Evolutionary conservation across 441 rosid species (phyloP).

Genomic region (Erysimum cheiri): DNA sequence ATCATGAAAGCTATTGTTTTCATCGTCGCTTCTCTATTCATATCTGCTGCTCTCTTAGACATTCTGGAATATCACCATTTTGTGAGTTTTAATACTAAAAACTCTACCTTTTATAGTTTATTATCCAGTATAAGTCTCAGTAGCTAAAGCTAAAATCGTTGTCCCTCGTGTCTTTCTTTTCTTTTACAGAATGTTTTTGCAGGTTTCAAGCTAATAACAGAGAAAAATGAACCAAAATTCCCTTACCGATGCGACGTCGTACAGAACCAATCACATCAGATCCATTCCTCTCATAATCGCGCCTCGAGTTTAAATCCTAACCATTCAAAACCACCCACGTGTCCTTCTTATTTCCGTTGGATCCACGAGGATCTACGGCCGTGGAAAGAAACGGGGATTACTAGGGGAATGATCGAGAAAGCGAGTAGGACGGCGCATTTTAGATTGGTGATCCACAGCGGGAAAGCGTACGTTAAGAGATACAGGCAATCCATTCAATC

Average conservation of each 20-base stretch:
- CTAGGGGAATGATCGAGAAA: slow-evolving; percentile 50
- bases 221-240: slow-evolving; percentile 7
- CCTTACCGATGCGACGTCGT: slow-evolving; percentile 35
- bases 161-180: neutral
- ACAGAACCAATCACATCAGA: slow-evolving; percentile 20
- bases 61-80: slow-evolving; percentile 13
- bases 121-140: neutral
- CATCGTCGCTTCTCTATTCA: slow-evolving; percentile 26
- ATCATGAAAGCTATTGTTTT: slow-evolving; percentile 25
- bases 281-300: neutral
- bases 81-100: slow-evolving; percentile 15
- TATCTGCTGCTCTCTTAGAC: slow-evolving; percentile 23
- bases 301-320: neutral
- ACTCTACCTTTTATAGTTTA: neutral
- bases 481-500: slow-evolving; percentile 51
- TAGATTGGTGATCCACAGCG: slow-evolving; percentile 50
- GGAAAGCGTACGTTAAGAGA: slow-evolving; percentile 59
- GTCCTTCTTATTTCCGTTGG: slow-evolving; percentile 70
- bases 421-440: slow-evolving; percentile 52
- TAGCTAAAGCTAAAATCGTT: neutral
- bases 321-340: slow-evolving; percentile 40
- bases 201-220: slow-evolving; percentile 7
- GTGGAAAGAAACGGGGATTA: slow-evolving; percentile 61
- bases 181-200: slow-evolving; percentile 27
- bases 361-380: slow-evolving; percentile 65